Percentiles rank a stretch among this genome's conserved stretches.
phyloP scores from a whole-genome alignment of 495 filamentous ascomycete species.

The Apiosordaria backusii region DNA sequence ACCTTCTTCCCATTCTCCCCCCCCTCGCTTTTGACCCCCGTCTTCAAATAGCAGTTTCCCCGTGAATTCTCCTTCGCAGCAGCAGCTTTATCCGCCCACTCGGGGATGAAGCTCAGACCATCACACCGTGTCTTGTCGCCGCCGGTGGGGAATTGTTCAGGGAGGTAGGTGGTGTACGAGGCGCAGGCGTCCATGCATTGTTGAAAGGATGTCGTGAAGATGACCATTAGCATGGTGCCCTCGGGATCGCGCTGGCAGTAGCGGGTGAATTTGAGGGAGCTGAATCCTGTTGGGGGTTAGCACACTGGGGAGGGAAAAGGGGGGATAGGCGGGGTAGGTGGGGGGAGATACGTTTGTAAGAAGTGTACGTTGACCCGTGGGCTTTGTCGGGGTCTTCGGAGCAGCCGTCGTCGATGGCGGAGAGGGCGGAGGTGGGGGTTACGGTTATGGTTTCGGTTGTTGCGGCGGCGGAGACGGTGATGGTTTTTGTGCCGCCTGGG shows the following conservation, averaged over 20 bases:
- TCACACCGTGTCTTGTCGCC: constrained; percentile 35
- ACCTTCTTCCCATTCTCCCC: constrained; percentile 27
- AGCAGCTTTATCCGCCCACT: constrained; percentile 37
- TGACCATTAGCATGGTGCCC: constrained; percentile 27
- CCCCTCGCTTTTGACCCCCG: constrained; percentile 34
- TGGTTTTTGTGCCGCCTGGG: neutral
- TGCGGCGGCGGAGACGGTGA: neutral
- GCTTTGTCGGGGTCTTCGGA: constrained; percentile 28
- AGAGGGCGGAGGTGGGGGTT: constrained; percentile 15
- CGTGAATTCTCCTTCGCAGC: constrained; percentile 32
- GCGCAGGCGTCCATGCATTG: constrained; percentile 50
- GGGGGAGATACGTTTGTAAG: constrained; percentile 23
- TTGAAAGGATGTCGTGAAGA: constrained; percentile 42
- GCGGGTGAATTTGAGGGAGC: constrained; percentile 32
- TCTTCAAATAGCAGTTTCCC: constrained; percentile 48
- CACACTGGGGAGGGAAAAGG: neutral
- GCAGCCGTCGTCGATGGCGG: constrained; percentile 38
- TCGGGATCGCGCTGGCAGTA: constrained; percentile 41
- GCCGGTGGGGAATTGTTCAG: constrained; percentile 24
- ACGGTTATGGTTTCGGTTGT: constrained; percentile 23
- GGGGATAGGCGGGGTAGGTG: neutral
- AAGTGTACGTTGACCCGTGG: constrained; percentile 30
- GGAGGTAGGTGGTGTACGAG: constrained; percentile 36
- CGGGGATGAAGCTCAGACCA: constrained; percentile 43
- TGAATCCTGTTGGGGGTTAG: constrained; percentile 29